Evolutionary conservation across 208 protist genomes (phyloP), one percentile per base, ranked within the genome.

Genomic region (Trypanosoma avium): DNA sequence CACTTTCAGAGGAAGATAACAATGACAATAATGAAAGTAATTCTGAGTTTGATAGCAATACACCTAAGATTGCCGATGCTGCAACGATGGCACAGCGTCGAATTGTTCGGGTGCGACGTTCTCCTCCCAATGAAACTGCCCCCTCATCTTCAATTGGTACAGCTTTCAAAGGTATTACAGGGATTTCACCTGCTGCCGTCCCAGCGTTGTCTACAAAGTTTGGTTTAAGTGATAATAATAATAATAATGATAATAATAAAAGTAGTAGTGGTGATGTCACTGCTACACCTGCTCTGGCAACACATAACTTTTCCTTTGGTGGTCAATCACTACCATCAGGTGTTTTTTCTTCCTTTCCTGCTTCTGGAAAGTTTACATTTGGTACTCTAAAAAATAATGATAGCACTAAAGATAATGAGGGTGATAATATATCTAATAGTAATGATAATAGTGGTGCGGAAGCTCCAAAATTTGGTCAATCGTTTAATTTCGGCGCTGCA

Each of bases 1-100:
- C 15, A 22, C 35, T 68, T 26, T 24, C 36, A 45, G 10, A 29
- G 64, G n/a, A n/a, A n/a, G n/a, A n/a, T n/a, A n/a, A n/a, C n/a
- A n/a, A n/a, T n/a, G n/a, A n/a, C n/a, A 42, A 67, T 5, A 33
- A 60, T 22, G 45, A 48, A 5, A 55, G 46, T 0, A 59, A 85
- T 10, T 79, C 82, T n/a, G 70, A 68, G 27, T 79, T 85, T 38
- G 61, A 76, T n/a, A n/a, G n/a, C 49, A 81, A 77, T 32, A 79
- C 70, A 2, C 79, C 82, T 36, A 70, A 80, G 60, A 70, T 84
- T 35, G 88, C 84, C 10, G 71, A 79, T 53, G 48, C 52, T 15
- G 72, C 77, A 32, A 82, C 82, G 59, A 79, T 94, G 76, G 70
- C 83, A 8, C 69, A 46, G 38, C 81, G 88, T n/a, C 84, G 84